These are phyloP conservation scores for Didymella arachidicola DNA, from an alignment of 2,329 filamentous ascomycete genomes.

Conservation along the genomic window DNA sequence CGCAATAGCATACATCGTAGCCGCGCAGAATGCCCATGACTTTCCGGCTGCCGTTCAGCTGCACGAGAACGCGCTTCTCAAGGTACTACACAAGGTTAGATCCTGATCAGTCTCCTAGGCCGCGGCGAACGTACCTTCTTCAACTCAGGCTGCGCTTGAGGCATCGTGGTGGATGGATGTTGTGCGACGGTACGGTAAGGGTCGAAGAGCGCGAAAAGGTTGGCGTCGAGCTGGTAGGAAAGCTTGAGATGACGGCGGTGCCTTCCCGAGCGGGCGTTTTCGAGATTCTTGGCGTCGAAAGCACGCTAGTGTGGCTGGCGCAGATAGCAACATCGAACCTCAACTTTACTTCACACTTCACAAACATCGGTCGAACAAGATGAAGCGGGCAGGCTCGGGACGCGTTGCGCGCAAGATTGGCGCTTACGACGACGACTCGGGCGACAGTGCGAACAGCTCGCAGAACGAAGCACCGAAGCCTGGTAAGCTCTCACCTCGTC, in stretches of 20 bases:
- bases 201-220: neutral
- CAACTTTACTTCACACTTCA: neutral
- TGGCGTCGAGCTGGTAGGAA: conserved; percentile 5
- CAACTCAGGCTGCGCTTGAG: conserved; percentile 97
- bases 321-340: conserved; percentile 14
- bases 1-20: conserved; percentile 79
- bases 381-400: conserved; percentile 65
- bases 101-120: neutral
- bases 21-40: conserved; percentile 93
- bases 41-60: conserved; percentile 96
- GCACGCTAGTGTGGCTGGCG: conserved; percentile 20
- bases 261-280: conserved; percentile 24
- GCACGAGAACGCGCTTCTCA: conserved; percentile 97
- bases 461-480: conserved; percentile 41
- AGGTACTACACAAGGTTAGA: conserved; percentile 74
- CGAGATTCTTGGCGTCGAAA: conserved; percentile 27
- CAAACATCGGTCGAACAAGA: conserved; percentile 35
- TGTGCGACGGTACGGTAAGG: conserved; percentile 6
- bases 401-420: conserved; percentile 81
- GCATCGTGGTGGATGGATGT: conserved; percentile 69
- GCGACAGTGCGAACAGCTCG: conserved; percentile 41
- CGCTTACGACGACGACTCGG: conserved; percentile 66
- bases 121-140: conserved; percentile 76
- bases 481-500: conserved; percentile 52
- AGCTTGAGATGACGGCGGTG: conserved; percentile 5